Base-by-base conservation (phyloP, 2,329 filamentous ascomycete species). In the Penicillium sumatraense region DNA sequence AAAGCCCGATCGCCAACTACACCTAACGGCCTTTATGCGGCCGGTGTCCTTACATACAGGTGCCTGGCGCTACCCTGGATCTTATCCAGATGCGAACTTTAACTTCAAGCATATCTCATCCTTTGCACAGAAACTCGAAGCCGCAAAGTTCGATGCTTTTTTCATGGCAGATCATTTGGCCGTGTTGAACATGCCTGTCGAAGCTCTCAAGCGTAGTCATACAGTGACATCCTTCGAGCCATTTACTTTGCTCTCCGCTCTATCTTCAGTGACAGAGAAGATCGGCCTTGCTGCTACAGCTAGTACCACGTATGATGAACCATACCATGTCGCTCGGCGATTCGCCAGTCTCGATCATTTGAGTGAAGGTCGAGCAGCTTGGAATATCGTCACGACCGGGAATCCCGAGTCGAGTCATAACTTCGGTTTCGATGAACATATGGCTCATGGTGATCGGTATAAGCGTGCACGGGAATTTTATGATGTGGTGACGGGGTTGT, bases 11-110 rank as follows among this genome's bases (percentile, higher is more conserved):
- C 60, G 57, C 11, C 65, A 80, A 57, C 68, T 84, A 5, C 81
- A 85, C 58, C 75, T 86, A 3, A 84, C 83, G 2, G 83, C 82
- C 1, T 85, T 85, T 56, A 85, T 86, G 82, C 79, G 83, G 16
- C 83, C 82, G 1, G 81, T 85, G 2, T 81, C 76, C 42, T 69
- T 84, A 9, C 82, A 85, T 58, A 82, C 80, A 2, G 81, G 83
- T 27, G 81, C 81, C 59, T 84, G 82, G 82, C 75, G 82, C 5
- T 84, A 84, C 58, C 82, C 82, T 0, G 80, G 79, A 3, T 71
- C 82, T 0, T 82, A 81, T 52, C 73, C 82, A 0, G 82, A 85
- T 52, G 82, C 82, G 50, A 85, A 85, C 70, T 84, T 85, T 77
- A 83, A 83, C 59, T 75, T 84, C 13, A 68, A 71, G 18, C 81